Conservation (phyloP, 2,329 filamentous ascomycete genomes). For the Calonectria crousiana region DNA sequence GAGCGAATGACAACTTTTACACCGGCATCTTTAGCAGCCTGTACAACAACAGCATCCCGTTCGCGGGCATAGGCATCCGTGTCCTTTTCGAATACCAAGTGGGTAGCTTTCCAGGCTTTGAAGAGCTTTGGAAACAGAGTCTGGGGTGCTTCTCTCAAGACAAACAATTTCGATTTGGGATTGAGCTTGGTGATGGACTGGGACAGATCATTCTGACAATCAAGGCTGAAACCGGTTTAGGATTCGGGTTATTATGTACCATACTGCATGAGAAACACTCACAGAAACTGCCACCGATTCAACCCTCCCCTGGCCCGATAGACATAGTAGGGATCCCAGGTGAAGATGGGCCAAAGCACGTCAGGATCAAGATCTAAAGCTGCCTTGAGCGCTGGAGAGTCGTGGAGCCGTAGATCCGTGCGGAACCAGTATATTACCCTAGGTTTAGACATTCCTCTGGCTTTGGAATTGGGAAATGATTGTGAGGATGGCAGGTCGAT, state of each 20-base stretch:
- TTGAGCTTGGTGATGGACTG: constrained; percentile 77
- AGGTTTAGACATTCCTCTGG: constrained; percentile 45
- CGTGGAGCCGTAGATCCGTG: constrained; percentile 82
- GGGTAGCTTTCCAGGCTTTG: constrained; percentile 79
- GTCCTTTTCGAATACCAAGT: constrained; percentile 84
- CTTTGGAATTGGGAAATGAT: neutral
- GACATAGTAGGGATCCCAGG: constrained; percentile 85
- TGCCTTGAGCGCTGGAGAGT: constrained; percentile 79
- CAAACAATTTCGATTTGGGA: constrained; percentile 75
- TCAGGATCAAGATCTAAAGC: constrained; percentile 77
- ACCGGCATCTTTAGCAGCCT: constrained; percentile 72
- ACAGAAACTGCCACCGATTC: constrained; percentile 82
- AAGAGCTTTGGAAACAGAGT: constrained; percentile 80
- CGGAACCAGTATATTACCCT: constrained; percentile 82
- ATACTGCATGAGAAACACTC: constrained; percentile 31
- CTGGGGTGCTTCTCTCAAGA: constrained; percentile 79
- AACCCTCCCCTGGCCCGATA: constrained; percentile 77
- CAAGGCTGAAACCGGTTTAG: constrained; percentile 62
- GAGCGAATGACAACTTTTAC: constrained; percentile 74
- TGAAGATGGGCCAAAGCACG: constrained; percentile 81
- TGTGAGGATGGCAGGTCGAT: neutral
- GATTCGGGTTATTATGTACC: neutral
- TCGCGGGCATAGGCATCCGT: constrained; percentile 79
- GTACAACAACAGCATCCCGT: constrained; percentile 70
- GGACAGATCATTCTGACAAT: constrained; percentile 80